Evolutionary conservation across 1,284 basidiomycete genomes (phyloP), one percentile per base, ranked within the genome.

Genomic region (Boletus smithii): DNA sequence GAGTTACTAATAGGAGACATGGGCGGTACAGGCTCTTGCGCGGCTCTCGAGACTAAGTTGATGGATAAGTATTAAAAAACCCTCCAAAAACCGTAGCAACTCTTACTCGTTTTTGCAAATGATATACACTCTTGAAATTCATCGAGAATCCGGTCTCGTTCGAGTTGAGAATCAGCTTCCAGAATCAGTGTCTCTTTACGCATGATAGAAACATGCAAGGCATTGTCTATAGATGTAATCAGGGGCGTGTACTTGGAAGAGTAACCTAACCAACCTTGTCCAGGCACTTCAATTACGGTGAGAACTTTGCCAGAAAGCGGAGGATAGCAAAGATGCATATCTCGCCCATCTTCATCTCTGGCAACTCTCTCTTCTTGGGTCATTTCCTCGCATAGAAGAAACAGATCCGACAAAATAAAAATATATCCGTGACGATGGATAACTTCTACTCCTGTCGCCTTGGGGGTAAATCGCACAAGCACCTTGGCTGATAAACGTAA

Each of bases 221-320:
- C 77, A 54, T 83, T 85, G 36, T 81, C 88, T 91, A 58, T 10
- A 32, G 22, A 54, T 27, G 24, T 16, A 31, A 42, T 62, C 42
- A 66, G 46, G 9, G 52, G 43, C 14, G 24, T 41, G 29, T 24
- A 29, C 13, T 41, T 38, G 34, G 32, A 45, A 47, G 38, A 50
- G 45, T 17, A 35, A 46, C 20, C 1, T 20, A 32, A 66, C 75
- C 53, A 57, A 76, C 85, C 77, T 73, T 75, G 73, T 34, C 75
- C 80, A 46, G 75, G 71, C 5, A 83, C 73, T 58, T 84, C 85
- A 22, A 70, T 73, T n/a, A 86, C 81, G 54, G 79, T 78, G 45
- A 98, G 73, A 61, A 97, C 93, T 66, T 97, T 98, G 5, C 94
- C 95, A 8, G 97, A 88, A 42, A 99, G 72, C 3, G 97, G 97